A percentile compares a stretch with the other conserved stretches of the same genome.
Conservation (phyloP, 306 rosid genomes). For the Delonix regia region DNA sequence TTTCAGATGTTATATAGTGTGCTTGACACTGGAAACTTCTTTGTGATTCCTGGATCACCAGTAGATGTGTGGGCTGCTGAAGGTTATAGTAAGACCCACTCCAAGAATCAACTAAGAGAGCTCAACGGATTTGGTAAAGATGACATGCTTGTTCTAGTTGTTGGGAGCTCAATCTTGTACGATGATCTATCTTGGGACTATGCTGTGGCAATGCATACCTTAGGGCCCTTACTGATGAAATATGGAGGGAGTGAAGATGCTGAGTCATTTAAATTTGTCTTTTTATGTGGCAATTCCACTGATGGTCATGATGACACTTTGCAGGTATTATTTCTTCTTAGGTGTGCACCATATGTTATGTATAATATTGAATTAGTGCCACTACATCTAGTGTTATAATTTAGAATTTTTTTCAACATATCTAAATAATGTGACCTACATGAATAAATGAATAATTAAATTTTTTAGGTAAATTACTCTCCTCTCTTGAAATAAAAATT, state of each 20-base stretch:
- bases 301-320: conserved; percentile 76
- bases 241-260: conserved; percentile 76
- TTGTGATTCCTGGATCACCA: conserved; percentile 95
- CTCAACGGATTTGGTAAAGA: conserved; percentile 56
- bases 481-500: too few relatives aligned
- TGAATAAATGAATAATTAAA: too few relatives aligned
- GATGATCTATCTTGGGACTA: conserved; percentile 82
- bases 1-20: conserved; percentile 87
- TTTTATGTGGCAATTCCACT: conserved; percentile 83
- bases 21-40: conserved; percentile 92
- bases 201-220: conserved; percentile 91
- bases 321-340: conserved; percentile 61
- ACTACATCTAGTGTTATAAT: too few relatives aligned
- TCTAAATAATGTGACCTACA: too few relatives aligned
- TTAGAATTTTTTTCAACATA: too few relatives aligned
- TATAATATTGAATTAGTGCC: too few relatives aligned
- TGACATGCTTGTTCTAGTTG: conserved; percentile 79
- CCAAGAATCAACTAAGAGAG: conserved; percentile 69
- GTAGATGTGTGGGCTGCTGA: conserved; percentile 86
- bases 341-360: too few relatives aligned
- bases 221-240: conserved; percentile 78
- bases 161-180: conserved; percentile 82
- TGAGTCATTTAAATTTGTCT: conserved; percentile 78
- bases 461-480: too few relatives aligned
- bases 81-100: conserved; percentile 62